phyloP scores from a whole-genome alignment of 78 protist species.

The Dictyostelium citrinum region DNA sequence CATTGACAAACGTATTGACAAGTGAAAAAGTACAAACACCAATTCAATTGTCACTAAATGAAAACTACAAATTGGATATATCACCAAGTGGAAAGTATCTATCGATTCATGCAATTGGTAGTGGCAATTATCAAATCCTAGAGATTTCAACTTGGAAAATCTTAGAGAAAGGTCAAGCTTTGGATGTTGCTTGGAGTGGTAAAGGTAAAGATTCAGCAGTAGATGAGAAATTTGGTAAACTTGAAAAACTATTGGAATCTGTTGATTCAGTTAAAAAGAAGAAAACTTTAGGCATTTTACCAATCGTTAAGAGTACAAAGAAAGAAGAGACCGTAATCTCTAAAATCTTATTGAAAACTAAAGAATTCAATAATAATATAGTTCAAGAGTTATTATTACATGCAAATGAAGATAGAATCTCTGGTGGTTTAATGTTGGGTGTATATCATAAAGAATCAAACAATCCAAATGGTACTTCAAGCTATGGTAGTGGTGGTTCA shows the following conservation, averaged over 20 bases:
- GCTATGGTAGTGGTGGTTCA: not conserved
- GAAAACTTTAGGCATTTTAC: constrained; percentile 6
- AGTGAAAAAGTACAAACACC: not conserved
- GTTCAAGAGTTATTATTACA: constrained; percentile 33
- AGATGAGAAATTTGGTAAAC: constrained; percentile 29
- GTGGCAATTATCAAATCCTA: constrained; percentile 11
- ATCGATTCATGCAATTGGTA: not conserved
- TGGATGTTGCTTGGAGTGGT: constrained; percentile 59
- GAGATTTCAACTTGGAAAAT: constrained; percentile 36
- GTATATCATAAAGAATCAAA: constrained; percentile 5
- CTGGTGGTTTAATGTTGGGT: constrained; percentile 61
- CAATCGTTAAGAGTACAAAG: not conserved
- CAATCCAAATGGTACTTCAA: not conserved
- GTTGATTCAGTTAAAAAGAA: constrained; percentile 51
- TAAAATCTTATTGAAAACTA: constrained; percentile 40
- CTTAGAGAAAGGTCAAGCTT: constrained; percentile 38
- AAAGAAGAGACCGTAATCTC: constrained; percentile 37
- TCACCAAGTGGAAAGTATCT: constrained; percentile 27
- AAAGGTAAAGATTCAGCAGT: not conserved
- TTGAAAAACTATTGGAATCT: constrained; percentile 34
- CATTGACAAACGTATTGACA: not conserved
- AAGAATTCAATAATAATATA: constrained; percentile 3
- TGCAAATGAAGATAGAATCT: constrained; percentile 46
- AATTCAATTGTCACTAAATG: constrained; percentile 10
- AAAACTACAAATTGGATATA: not conserved